Evolutionary conservation across 1,284 basidiomycete species (phyloP).

Genomic region (Quambalaria eucalypti): DNA sequence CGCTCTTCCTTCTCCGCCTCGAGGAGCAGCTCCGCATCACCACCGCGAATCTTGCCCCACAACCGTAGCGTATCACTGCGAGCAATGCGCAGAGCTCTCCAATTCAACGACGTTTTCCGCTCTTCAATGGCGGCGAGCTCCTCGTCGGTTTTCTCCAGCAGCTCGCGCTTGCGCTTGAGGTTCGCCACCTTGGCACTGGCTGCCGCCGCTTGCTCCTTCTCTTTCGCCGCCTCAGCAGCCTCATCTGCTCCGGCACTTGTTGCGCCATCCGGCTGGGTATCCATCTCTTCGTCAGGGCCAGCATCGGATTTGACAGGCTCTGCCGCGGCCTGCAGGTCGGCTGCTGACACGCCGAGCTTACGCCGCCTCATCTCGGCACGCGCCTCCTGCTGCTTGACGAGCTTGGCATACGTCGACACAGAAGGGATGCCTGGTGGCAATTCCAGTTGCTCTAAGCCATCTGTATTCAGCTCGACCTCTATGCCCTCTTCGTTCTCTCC

Average conservation of each 20-base stretch:
- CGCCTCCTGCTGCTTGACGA: slow-evolving; percentile 25
- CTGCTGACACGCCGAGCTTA: slow-evolving; percentile 19
- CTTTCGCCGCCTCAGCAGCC: slow-evolving; percentile 14
- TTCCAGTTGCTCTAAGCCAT: slow-evolving; percentile 42
- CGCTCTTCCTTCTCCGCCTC: neutral
- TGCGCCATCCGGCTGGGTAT: no score
- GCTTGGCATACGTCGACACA: slow-evolving; percentile 22
- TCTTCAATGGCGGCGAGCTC: neutral
- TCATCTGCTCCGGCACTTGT: no score
- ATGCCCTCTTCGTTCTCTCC: slow-evolving; percentile 30
- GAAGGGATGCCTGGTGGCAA: slow-evolving; percentile 21
- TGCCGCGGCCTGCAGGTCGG: slow-evolving; percentile 7
- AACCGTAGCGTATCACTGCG: neutral
- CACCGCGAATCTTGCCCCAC: neutral
- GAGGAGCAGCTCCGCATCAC: neutral
- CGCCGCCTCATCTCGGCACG: slow-evolving; percentile 24
- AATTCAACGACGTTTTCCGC: neutral
- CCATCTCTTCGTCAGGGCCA: no score
- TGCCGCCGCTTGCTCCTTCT: slow-evolving; percentile 8
- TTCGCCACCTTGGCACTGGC: neutral
- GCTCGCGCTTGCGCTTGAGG: neutral
- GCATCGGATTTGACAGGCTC: no score
- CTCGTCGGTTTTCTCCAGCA: neutral
- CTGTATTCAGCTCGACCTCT: slow-evolving; percentile 22
- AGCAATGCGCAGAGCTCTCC: neutral